These are phyloP conservation scores for Aspergillus hiratsukae DNA, from an alignment of 2,329 filamentous ascomycete genomes.

Conservation along the genomic window DNA sequence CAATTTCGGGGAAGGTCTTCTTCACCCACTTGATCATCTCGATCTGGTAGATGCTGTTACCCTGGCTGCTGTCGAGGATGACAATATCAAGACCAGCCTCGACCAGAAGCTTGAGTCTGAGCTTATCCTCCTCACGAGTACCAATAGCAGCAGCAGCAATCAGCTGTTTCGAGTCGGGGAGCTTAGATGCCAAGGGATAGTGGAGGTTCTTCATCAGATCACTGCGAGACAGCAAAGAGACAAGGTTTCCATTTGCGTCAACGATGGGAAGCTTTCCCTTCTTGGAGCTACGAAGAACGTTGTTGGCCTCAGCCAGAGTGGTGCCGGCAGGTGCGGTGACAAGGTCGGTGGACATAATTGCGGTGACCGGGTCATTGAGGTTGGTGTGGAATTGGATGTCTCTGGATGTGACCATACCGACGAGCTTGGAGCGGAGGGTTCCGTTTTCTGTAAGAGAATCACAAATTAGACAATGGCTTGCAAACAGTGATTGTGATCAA, in stretches of 20 bases:
- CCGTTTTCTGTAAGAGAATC: constrained; percentile 66
- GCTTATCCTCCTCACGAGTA: constrained; percentile 89
- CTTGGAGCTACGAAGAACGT: constrained; percentile 88
- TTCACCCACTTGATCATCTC: constrained; percentile 98
- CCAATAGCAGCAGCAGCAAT: constrained; percentile 94
- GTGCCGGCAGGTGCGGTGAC: constrained; percentile 82
- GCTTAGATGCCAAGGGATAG: constrained; percentile 93
- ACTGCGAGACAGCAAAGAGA: constrained; percentile 88
- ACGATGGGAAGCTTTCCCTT: constrained; percentile 97
- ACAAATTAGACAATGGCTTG: constrained; percentile 14
- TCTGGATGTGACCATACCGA: constrained; percentile 96
- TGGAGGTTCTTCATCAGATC: constrained; percentile 98
- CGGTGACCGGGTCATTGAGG: constrained; percentile 65
- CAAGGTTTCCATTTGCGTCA: constrained; percentile 74
- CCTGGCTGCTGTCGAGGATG: constrained; percentile 91
- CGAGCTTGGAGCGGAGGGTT: constrained; percentile 87
- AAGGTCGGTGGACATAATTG: constrained; percentile 93
- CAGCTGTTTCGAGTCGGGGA: constrained; percentile 94
- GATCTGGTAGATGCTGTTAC: constrained; percentile 97
- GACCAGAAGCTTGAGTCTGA: constrained; percentile 77
- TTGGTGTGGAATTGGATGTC: constrained; percentile 96
- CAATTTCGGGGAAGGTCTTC: constrained; percentile 73
- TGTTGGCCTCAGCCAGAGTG: constrained; percentile 82
- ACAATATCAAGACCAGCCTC: constrained; percentile 95
- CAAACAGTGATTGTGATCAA: constrained; percentile 12